Percentiles rank a stretch among this genome's conserved stretches.
These are phyloP conservation scores for Mimosa bimucronata DNA, from an alignment of 306 rosid species.

Conservation along the genomic window DNA sequence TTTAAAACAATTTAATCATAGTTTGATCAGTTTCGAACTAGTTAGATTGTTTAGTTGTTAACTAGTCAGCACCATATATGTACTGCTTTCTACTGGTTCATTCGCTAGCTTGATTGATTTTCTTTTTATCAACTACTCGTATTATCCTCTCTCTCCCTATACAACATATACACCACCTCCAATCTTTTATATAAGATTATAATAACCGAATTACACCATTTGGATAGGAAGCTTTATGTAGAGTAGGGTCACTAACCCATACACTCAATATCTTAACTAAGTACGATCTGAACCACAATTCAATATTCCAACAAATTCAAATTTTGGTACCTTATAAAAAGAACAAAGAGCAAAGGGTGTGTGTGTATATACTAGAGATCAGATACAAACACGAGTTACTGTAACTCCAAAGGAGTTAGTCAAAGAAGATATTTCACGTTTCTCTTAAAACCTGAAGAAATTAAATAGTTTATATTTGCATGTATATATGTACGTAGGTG, in stretches of 20 bases:
- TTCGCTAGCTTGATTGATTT: neutral
- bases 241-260: too few species aligned
- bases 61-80: neutral
- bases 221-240: too few species aligned
- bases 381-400: neutral
- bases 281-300: too few species aligned
- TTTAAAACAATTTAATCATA: neutral
- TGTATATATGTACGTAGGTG: neutral
- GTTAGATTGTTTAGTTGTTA: neutral
- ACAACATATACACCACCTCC: too few species aligned
- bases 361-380: too few species aligned
- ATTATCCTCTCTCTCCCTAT: neutral
- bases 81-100: neutral
- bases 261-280: too few species aligned
- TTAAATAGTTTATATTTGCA: too few species aligned
- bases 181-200: too few species aligned
- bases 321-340: too few species aligned
- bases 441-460: neutral
- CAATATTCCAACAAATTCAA: too few species aligned
- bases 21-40: neutral
- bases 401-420: neutral
- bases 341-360: too few species aligned
- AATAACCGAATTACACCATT: too few species aligned
- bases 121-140: neutral
- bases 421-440: neutral